Conservation (phyloP, 192 early-diverging fungal species). For the Coemansia sp. region DNA sequence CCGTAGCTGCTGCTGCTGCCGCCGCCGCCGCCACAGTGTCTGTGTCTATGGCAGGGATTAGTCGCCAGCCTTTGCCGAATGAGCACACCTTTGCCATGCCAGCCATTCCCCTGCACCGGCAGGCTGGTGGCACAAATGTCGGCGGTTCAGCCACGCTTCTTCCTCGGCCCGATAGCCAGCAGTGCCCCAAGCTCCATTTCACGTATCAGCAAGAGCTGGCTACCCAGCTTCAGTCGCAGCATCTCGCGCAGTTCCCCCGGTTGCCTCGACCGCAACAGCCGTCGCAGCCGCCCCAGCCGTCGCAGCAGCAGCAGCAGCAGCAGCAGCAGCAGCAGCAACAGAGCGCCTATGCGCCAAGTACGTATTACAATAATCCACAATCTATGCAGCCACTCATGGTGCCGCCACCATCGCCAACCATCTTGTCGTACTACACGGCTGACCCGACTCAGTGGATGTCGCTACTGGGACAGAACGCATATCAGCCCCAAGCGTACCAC, state of each 20-base stretch:
- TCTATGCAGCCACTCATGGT: slow-evolving; percentile 49
- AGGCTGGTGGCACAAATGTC: neutral
- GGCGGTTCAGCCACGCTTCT: neutral
- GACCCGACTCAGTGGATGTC: slow-evolving; percentile 50
- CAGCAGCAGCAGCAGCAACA: slow-evolving; percentile 11
- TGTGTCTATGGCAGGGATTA: neutral
- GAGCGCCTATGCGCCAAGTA: slow-evolving; percentile 14
- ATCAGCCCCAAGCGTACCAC: slow-evolving; percentile 46
- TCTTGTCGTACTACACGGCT: slow-evolving; percentile 53
- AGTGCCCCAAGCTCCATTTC: slow-evolving; percentile 3
- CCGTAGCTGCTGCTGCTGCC: slow-evolving; percentile 23
- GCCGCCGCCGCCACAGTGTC: neutral
- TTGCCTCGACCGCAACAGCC: slow-evolving; percentile 6
- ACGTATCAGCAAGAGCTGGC: neutral
- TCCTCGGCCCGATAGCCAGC: slow-evolving; percentile 10
- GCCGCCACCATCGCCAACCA: slow-evolving; percentile 55
- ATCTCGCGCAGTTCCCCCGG: neutral
- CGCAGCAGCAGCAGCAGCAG: slow-evolving; percentile 12
- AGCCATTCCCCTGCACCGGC: slow-evolving; percentile 13
- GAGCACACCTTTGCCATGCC: slow-evolving; percentile 29
- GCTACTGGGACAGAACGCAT: slow-evolving; percentile 36
- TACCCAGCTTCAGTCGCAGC: slow-evolving; percentile 2
- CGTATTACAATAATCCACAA: slow-evolving; percentile 20
- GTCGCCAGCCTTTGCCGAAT: slow-evolving; percentile 11
- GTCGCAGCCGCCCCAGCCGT: neutral